phyloP scores from a whole-genome alignment of 2,329 filamentous ascomycete species.

The Phoma sp. region DNA sequence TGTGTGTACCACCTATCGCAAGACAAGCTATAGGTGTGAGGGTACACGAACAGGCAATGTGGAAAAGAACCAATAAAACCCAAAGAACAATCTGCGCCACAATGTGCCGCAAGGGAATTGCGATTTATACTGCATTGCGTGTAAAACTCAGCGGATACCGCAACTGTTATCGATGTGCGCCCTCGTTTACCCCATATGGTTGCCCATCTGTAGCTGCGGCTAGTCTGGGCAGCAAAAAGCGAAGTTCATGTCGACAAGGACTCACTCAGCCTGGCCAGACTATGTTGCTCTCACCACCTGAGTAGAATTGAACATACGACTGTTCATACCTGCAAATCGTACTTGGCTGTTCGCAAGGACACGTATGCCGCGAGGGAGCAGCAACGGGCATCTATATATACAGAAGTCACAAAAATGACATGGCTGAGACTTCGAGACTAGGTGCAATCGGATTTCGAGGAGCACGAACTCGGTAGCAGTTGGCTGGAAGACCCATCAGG shows the following conservation, averaged over 20 bases:
- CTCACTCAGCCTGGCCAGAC: background rate
- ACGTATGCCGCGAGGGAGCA: background rate
- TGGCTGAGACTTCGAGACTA: no score
- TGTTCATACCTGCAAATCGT: background rate
- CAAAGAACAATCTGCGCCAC: constrained; percentile 5
- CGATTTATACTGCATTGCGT: background rate
- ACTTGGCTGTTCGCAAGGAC: background rate
- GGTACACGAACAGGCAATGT: background rate
- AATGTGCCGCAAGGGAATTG: background rate
- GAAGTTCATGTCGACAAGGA: constrained; percentile 21
- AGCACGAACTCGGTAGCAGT: background rate
- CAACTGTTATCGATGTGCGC: constrained; percentile 17
- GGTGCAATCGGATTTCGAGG: no score
- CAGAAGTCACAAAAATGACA: background rate
- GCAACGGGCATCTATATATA: background rate
- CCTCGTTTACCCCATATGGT: constrained; percentile 11
- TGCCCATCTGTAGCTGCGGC: constrained; percentile 23
- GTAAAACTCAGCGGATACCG: constrained; percentile 1
- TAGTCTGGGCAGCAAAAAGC: constrained; percentile 30
- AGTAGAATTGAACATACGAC: background rate
- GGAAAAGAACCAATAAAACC: constrained; percentile 10
- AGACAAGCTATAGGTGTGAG: background rate
- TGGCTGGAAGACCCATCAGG: background rate
- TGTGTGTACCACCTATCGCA: background rate
- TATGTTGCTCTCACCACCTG: background rate